Evolutionary conservation across 768 basidiomycete genomes (phyloP), one percentile per base, ranked within the genome.

Genomic region (Amanita muscaria): DNA sequence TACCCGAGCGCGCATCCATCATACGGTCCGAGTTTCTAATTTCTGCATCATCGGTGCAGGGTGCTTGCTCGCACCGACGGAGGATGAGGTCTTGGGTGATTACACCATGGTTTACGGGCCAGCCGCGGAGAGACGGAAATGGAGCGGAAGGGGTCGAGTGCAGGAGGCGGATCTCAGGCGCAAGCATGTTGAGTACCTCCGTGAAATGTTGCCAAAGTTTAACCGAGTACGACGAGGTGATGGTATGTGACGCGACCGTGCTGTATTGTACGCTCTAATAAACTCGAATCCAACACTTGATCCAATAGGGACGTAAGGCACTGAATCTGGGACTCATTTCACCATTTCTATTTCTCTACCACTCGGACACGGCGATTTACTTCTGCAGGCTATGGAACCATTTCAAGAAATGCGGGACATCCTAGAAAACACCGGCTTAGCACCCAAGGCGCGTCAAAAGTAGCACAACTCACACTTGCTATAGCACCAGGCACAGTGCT

Each of bases 171-270:
- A 90, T 55, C 60, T 97, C 48, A 72, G 89, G 42, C 67, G 75
- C 35, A 97, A 97, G 58, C 93, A 97, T 54, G 78, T 81, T 3
- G 91, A 94, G 54, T 97, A 97, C 60, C 69, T 98, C 41, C 70
- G 81, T 33, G 94, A 97, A 59, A 91, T 91, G 81, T 55, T 91
- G 34, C 88, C 87, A 35, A 90, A 91, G 64, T 91, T 91, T 56
- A 90, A 91, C 59, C 65, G 88, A 40, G 56, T 88, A 46, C 64
- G 83, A 45, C 65, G 77, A 40, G 77, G 73, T 16, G 78, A 80
- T 50, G 77, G 73, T 24, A 63, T 66, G 41, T 77, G 55, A 63
- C 30, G 21, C 25, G 39, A 24, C 35, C 15, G 11, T 29, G 10
- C 11, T 22, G 23, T 12, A 25, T n/a, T 19, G 36, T 30, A 21